Evolutionary conservation across 2,329 filamentous ascomycete genomes (phyloP), one percentile per base, ranked within the genome.

Genomic region (Boeremia exigua): DNA sequence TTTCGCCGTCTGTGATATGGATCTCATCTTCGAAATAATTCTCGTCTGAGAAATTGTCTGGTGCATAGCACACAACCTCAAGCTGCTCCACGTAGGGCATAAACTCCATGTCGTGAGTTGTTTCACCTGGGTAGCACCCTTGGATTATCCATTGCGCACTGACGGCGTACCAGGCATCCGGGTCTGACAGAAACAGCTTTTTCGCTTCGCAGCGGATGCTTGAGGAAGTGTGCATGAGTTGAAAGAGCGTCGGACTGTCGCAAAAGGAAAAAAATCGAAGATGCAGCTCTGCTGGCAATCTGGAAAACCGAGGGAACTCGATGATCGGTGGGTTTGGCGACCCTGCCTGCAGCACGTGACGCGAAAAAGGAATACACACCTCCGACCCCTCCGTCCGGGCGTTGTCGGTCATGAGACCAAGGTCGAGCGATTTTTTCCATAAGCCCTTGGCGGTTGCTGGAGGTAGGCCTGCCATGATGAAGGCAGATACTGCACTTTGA

Each of bases 201-300:
- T 47, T 44, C 19, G 57, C 57, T 40, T 61, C 54, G 14, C 42
- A 4, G 6, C 50, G 58, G 8, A 39, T 55, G 2, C 30, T 27
- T 8, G 17, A 42, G 11, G 58, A 63, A 2, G 55, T 48, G 2
- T 54, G 58, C 58, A 63, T 63, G 30, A 63, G 56, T 37, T 42
- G 56, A 27, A 61, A 63, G 27, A 63, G 60, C 23, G 56, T 58
- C n/a, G 60, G 43, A 29, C 27, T 23, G 42, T 57, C 30, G 38
- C 60, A 63, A 10, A 54, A 61, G 12, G 34, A 23, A 10, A 63
- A 12, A 19, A 59, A 45, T 29, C 50, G 37, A 34, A 36, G 39
- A 39, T 63, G 58, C 11, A 63, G 50, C 37, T 61, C 60, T 6
- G 37, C 34, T 8, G 58, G 56, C 37, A 61, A 38, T 38, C 23